Percentiles rank a stretch among this genome's conserved stretches.
Evolutionary conservation across 257 asterid genomes (phyloP).

Genomic region (Vinca minor): DNA sequence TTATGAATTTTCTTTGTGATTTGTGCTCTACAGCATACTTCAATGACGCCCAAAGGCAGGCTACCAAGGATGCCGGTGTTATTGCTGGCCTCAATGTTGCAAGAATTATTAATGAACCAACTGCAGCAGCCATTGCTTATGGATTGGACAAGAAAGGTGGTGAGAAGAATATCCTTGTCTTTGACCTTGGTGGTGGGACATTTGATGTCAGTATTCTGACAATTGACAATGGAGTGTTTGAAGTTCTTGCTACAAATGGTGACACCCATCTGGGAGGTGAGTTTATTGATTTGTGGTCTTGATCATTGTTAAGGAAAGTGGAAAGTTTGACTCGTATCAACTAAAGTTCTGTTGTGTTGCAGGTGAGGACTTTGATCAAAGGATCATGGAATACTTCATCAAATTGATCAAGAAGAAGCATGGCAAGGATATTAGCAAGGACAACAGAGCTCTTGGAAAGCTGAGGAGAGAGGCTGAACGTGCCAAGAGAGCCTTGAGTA

Average conservation of each 20-base stretch:
- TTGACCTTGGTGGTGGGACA: conserved; percentile 90
- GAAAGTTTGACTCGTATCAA: not conserved
- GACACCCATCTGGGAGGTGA: conserved; percentile 90
- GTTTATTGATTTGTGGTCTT: not conserved
- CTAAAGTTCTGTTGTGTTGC: conserved; percentile 9
- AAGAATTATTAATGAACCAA: conserved; percentile 78
- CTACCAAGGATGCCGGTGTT: conserved; percentile 71
- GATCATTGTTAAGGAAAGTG: not conserved
- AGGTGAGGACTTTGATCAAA: conserved; percentile 89
- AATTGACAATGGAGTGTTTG: conserved; percentile 71
- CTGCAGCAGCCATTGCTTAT: conserved; percentile 86
- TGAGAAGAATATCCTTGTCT: conserved; percentile 84
- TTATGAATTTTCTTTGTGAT: too few relatives aligned
- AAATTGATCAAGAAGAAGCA: conserved; percentile 83
- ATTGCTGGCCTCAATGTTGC: conserved; percentile 77
- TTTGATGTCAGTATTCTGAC: conserved; percentile 87
- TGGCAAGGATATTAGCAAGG: conserved; percentile 84
- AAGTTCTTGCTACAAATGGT: conserved; percentile 81
- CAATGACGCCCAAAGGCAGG: conserved; percentile 87
- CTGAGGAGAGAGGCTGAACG: conserved; percentile 76
- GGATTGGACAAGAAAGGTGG: conserved; percentile 85
- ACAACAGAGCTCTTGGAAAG: conserved; percentile 73
- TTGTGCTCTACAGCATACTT: conserved; percentile 53
- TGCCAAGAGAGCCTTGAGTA: conserved; percentile 79
- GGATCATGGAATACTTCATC: conserved; percentile 81